Percentiles rank a stretch among this genome's conserved stretches.
Evolutionary conservation across 2,329 filamentous ascomycete species (phyloP).

Genomic region (Penicillium paneum): DNA sequence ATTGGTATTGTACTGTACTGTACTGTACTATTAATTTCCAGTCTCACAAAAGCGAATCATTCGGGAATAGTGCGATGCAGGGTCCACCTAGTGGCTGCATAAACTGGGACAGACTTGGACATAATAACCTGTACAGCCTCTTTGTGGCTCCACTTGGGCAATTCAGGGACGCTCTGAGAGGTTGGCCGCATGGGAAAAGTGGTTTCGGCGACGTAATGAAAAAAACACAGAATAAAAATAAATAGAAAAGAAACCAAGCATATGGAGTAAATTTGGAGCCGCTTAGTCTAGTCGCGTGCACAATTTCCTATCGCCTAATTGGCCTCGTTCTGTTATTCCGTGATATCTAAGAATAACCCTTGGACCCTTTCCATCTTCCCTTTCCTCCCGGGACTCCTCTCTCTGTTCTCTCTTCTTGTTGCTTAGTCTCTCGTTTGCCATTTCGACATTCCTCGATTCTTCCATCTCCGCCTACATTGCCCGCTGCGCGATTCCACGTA

Average conservation of each 20-base stretch:
- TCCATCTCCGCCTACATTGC: background rate
- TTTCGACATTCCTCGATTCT: background rate
- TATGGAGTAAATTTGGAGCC: background rate
- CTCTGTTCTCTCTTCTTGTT: background rate
- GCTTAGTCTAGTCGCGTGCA: constrained; percentile 1
- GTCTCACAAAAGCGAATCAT: constrained; percentile 1
- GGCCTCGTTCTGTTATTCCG: background rate
- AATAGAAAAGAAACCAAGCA: constrained; percentile 1
- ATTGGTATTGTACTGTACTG: background rate
- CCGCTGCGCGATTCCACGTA: background rate
- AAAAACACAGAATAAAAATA: background rate
- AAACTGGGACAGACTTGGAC: background rate
- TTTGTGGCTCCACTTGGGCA: background rate
- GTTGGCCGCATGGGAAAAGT: background rate
- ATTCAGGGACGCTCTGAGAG: background rate
- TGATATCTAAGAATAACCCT: constrained; percentile 2
- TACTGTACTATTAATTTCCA: background rate
- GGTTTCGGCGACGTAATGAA: background rate
- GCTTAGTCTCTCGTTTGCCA: background rate
- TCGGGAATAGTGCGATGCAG: constrained; percentile 1
- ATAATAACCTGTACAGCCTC: background rate
- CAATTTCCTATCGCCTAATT: constrained; percentile 8
- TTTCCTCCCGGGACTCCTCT: background rate
- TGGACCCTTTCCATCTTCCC: background rate
- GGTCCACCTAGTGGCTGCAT: constrained; percentile 2